Base-by-base conservation (phyloP, 2,329 filamentous ascomycete genomes). In the Arachnomyces sp. region DNA sequence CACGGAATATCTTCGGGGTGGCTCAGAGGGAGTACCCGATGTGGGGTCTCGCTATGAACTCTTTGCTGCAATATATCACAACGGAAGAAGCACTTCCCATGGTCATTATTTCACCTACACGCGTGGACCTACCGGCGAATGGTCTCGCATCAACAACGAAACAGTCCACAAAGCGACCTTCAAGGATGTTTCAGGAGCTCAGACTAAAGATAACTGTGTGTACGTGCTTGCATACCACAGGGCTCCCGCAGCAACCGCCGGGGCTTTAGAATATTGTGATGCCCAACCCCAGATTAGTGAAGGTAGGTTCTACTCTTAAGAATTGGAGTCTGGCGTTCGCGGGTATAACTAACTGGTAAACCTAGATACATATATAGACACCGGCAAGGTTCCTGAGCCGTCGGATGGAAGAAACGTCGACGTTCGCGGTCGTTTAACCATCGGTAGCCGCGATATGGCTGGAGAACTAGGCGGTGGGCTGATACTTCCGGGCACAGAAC, bases 21-120 rank as follows among this genome's bases (percentile, higher is more conserved):
- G n/a, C n/a, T n/a, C 43, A 17, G 34, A 39, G 15, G 20, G 16
- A 28, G 14, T 12, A 9, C 28, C 11, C 5, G 40, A 25, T 17
- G 43, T 45, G 7, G 18, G n/a, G 2, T 31, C 44, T 15, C 32
- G 11, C 2, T 47, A 49, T 28, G 25, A 40, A 13, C 40, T 45
- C 7, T 34, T 18, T 39, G 32, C 42, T n/a, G 40, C 38, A 15
- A 34, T 43, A 4, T 34, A 31, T 7, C 47, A 49, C 17, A n/a
- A n/a, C 13, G 20, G 12, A 43, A 44, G 4, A 28, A 12, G 8
- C n/a, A 31, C 41, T 9, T 14, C 25, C 3, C 13, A n/a, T 2
- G 45, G 43, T n/a, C 47, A 45, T 25, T 45, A 47, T 31, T 25
- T 39, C 3, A 32, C 45, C 7, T 38, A 36, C 29, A 40, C 39